Evolutionary conservation across 1,284 basidiomycete species (phyloP).

Genomic region (Anthracocystis walkeri): DNA sequence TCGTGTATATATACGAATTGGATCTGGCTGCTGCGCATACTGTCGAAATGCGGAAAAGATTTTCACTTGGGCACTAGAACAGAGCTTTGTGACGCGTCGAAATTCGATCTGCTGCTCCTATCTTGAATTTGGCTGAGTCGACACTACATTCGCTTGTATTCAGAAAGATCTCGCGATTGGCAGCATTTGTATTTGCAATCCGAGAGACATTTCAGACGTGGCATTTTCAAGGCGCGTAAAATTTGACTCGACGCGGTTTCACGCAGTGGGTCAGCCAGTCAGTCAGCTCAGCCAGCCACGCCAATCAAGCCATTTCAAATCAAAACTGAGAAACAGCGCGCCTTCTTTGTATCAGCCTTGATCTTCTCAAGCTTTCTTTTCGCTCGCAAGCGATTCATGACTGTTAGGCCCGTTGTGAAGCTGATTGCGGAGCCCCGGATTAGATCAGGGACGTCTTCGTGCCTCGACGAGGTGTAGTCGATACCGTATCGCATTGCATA

Average conservation of each 20-base stretch:
- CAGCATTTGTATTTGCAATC: conserved; percentile 19
- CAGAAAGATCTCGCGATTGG: neutral
- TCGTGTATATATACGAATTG: conserved; percentile 35
- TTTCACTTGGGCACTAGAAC: conserved; percentile 18
- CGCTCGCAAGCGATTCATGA: too few species aligned
- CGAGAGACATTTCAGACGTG: conserved; percentile 3
- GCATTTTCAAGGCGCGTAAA: conserved; percentile 15
- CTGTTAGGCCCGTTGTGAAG: neutral
- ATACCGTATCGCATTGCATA: neutral
- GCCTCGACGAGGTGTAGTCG: neutral
- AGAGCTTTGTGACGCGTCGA: conserved; percentile 19
- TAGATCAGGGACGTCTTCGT: neutral
- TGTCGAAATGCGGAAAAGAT: conserved; percentile 20
- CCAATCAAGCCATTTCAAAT: conserved; percentile 4
- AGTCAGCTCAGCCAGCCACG: conserved; percentile 2
- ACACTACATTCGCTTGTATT: neutral
- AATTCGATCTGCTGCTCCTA: neutral
- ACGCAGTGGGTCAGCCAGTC: conserved; percentile 4
- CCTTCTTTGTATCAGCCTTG: neutral
- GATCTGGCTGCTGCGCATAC: conserved; percentile 3
- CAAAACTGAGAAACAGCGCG: neutral
- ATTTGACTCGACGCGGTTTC: conserved; percentile 22
- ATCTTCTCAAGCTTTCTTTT: neutral
- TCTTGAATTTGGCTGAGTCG: conserved; percentile 31
- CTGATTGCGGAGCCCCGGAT: conserved; percentile 3